Evolutionary conservation across 352 stramenopile species (phyloP), one percentile per base, ranked within the genome.

Genomic region (Aphanomyces astaci): DNA sequence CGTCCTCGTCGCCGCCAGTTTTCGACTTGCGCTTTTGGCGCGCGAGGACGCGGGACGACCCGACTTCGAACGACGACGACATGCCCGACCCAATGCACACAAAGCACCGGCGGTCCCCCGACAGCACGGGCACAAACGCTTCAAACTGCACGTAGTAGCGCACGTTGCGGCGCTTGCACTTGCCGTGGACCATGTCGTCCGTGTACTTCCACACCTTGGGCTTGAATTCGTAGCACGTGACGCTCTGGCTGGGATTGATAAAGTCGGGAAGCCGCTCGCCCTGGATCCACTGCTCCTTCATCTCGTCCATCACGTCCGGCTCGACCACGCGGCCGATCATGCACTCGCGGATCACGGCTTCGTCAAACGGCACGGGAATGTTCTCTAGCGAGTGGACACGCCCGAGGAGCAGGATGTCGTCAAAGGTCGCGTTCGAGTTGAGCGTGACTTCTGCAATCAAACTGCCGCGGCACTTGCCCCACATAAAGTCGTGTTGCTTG

Each of bases 401-500:
- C 7, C 82, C 83, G 13, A 94, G 72, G 65, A 94, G 74, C 54
- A 92, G 65, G 31, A 94, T 78, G 67, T 94, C 82, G 71, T 92
- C 82, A 49, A 92, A 91, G 7, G 81, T 78, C 55, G 89, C 78
- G 74, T 79, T 90, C 74, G 78, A 89, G 73, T 92, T 92, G 51
- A 94, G 78, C 51, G 83, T 88, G 22, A 94, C 82, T 69, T 94
- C 86, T 0, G 84, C 88, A 25, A 92, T 82, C 33, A 94, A 71
- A 67, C 80, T 90, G 65, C 86, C 86, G 27, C 86, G 82, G 70
- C 86, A 94, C 74, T 94, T 94, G 76, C 86, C 86, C 86, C 86
- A 94, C 86, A 94, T 94, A 55, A 94, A 94, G 68, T 94, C 86
- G 70, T 94, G 86, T 69, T 92, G 84, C 79, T 92, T 92, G 9